Base-by-base conservation (phyloP, 192 early-diverging fungal genomes). In the Umbelopsis vinacea region DNA sequence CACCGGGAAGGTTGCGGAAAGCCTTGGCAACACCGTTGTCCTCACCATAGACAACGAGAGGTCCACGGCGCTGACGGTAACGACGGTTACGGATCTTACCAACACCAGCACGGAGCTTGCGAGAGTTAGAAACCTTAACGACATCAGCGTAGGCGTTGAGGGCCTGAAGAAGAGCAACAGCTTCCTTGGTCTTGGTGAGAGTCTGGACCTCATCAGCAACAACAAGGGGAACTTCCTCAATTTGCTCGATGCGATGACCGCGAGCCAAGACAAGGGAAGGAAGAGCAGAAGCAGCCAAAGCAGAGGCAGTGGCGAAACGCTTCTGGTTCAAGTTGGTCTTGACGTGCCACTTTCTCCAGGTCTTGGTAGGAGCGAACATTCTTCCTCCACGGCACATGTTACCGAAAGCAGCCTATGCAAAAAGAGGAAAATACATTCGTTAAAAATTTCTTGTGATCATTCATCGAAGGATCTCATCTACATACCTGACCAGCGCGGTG, bases 351-450 rank as follows among this genome's bases (percentile, higher is more conserved):
- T 97, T 97, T 87, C 96, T 90, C 95, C 95, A 98, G 85, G 92
- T 91, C 92, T 99, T 99, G 89, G 94, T 99, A 63, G 97, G 97
- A 72, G 97, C 96, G 81, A 97, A 99, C 97, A 99, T 99, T 74
- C 96, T 92, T 85, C 97, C 96, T 77, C 95, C 95, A 85, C 96
- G 94, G 85, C 94, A 97, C 97, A 97, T 98, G 92, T 99, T 99
- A 81, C 97, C 96, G 88, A 98, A 99, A 80, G 96, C 96, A 75
- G 94, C 95, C 40, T 43, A 43, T 43, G n/a, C 6, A 29, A 29
- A 29, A 29, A 29, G 29, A n/a, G n/a, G 38, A 40, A 40, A 40
- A 40, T 43, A 6, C 40, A 43, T 11, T 43, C 40, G 40, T 43
- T 43, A 43, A 12, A 29, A 29, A 29, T 29, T 29, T 29, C 1